Base-by-base conservation (phyloP, 106 monocot genomes). In the Allium cepa region DNA sequence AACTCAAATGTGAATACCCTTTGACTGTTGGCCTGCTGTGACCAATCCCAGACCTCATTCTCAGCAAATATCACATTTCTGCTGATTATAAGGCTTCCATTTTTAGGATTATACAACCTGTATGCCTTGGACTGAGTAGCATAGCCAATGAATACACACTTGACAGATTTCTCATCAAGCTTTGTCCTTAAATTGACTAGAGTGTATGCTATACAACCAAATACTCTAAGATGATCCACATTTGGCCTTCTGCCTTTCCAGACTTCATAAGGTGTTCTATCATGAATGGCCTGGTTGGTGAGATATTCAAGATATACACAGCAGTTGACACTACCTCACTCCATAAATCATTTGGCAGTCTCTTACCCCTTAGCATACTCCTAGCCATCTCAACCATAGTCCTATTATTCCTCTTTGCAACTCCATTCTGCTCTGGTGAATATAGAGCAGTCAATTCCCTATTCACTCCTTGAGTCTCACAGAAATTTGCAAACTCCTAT, bases 121-220 rank as follows among this genome's bases (percentile, higher is more conserved):
- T 59, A 59, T 59, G 59, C 59, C 59, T 59, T 59, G 59, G 59
- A 59, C n/a, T 59, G 59, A 59, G 15, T 16, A 59, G 59, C 59
- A 59, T 22, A 22, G 22, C 22, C 22, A 22, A 22, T 22, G 22
- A 22, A 22, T 22, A 22, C 22, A 22, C 22, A 22, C 22, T 22
- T 22, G 22, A 22, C 22, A 22, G 22, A 22, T 22, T 22, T 22
- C 22, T 22, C 22, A 22, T 22, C 22, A 22, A 22, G 22, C 22
- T 22, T 22, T 22, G 22, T 22, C 22, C 22, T 22, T 22, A 16
- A 59, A 17, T 17, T n/a, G 18, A 59, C 18, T 8, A 59, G 18
- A 16, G 18, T 16, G 18, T 17, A 59, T n/a, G 15, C 18, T 8
- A 59, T 16, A 59, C 16, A 59, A 59, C 18, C 22, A 22, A 17